Evolutionary conservation across 2,329 filamentous ascomycete species (phyloP), one percentile per base, ranked within the genome.

Genomic region (Aureobasidium sp.): DNA sequence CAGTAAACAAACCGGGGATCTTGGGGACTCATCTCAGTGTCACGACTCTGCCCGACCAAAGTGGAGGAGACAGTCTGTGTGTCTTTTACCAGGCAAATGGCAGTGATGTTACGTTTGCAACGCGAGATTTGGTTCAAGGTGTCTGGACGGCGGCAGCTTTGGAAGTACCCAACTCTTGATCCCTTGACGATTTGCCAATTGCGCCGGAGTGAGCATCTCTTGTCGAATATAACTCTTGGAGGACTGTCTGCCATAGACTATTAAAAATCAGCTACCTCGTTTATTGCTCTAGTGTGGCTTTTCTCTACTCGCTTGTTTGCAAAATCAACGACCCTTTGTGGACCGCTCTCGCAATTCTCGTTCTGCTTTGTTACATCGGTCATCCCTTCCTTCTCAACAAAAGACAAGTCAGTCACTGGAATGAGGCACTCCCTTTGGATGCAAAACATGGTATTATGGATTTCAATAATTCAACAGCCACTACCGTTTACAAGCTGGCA

Each of bases 21-120:
- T 67, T 69, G 0, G 75, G 74, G 2, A 75, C 73, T 3, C 75
- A 77, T 65, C 54, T 77, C 38, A 74, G 69, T 1, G 70, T 74
- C 17, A 73, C 72, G 3, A 68, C 73, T 4, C 64, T 73, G 17
- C 67, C 70, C 3, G 67, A 71, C 21, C 55, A 64, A 2, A 68
- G 66, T 43, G 69, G 69, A 1, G 69, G 70, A 4, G 64, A 68
- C 45, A 61, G 65, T 37, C 13, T 73, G n/a, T 61, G 69, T 8
- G 70, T 73, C 7, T 71, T 73, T 43, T 70, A 67, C 45, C 70
- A 73, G 60, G 65, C 62, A 8, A 64, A 65, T 19, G 70, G 70
- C 11, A 65, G 33, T 25, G 69, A 71, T 46, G 64, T 71, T 40
- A 67, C 64, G 8, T 65, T 68, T 55, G 69, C 65, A 38, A 66